Base-by-base conservation (phyloP, 345 rosid species). In the Arabis alpina region DNA sequence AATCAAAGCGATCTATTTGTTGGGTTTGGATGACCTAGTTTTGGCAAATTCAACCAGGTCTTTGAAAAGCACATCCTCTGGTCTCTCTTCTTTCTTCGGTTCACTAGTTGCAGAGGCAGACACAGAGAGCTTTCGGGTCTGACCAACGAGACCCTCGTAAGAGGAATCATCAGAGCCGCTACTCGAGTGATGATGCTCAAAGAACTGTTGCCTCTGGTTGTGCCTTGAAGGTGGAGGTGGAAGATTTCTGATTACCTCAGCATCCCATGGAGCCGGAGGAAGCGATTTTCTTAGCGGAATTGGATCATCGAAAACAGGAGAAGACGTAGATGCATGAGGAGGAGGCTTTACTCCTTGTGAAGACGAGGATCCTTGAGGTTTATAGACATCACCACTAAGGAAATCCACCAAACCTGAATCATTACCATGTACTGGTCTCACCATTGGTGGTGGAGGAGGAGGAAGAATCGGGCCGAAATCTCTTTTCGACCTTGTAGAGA, bases 21-120 rank as follows among this genome's bases (percentile, higher is more conserved):
- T 83, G 61, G 88, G 78, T 42, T 89, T 94, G 15, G 76, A 63
- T 49, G 94, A 76, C 84, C 91, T 94, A 66, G 99, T 78, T 84
- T 82, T 93, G 3, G 96, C 89, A 73, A 89, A 87, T 76, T 91
- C 98, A 55, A 93, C 83, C 50, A 93, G 78, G 77, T 91, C 98
- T 76, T 88, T 86, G 82, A 93, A 91, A 60, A 93, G 89, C 19
- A 77, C 82, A 72, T 89, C 97, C 76, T 93, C 97, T 36, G 82
- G 84, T 71, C 84, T 87, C 54, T 64, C 81, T 72, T 87, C 79
- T 72, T 83, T 84, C 62, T 83, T 63, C 5, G 82, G 79, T 13
- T 67, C 54, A 30, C 47, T 73, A 30, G 30, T 11, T n/a, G 71
- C 14, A 28, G 70, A 39, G 27, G 80, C 24, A 10, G 76, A 36